Evolutionary conservation across 2,329 filamentous ascomycete species (phyloP).

Genomic region (Xylaria sp.): DNA sequence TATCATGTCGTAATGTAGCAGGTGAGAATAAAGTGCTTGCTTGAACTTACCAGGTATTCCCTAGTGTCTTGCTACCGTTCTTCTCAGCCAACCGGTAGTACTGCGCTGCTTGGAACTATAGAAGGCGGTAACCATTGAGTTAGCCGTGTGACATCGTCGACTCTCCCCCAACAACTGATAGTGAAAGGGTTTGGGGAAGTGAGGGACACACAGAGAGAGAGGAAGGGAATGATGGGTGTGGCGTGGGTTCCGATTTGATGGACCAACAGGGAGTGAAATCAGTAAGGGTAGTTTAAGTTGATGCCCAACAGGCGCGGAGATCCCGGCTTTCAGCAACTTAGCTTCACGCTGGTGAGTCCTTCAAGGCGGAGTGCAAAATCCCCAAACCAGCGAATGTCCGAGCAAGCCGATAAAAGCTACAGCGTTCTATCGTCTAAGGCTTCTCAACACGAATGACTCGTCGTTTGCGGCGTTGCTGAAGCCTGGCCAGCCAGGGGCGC

Average conservation of each 20-base stretch:
- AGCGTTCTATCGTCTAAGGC: conserved; percentile 31
- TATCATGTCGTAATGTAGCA: conserved; percentile 9
- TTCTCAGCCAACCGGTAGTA: conserved; percentile 93
- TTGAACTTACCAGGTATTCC: conserved; percentile 88
- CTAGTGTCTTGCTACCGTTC: conserved; percentile 87
- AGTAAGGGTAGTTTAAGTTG: conserved; percentile 51
- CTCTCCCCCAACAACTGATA: conserved; percentile 24
- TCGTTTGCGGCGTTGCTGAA: conserved; percentile 18
- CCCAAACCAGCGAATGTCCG: conserved; percentile 26
- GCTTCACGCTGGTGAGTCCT: conserved; percentile 31
- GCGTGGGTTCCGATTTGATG: conserved; percentile 48
- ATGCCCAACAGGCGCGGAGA: conserved; percentile 53
- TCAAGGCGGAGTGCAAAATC: conserved; percentile 20
- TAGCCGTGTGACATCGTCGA: conserved; percentile 61
- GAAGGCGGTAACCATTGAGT: conserved; percentile 66
- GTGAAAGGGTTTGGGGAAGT: conserved; percentile 26
- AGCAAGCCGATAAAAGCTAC: conserved; percentile 36
- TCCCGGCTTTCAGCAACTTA: conserved; percentile 40
- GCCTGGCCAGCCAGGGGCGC: conserved; percentile 32
- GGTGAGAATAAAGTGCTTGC: conserved; percentile 40
- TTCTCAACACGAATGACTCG: conserved; percentile 24
- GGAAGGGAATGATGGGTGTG: conserved; percentile 21
- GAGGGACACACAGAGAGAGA: conserved; percentile 9
- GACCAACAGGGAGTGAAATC: conserved; percentile 31
- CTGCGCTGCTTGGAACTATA: conserved; percentile 83